Percentiles rank a stretch among this genome's conserved stretches.
Evolutionary conservation across 345 rosid species (phyloP).

Genomic region (Moricandia moricandioides): DNA sequence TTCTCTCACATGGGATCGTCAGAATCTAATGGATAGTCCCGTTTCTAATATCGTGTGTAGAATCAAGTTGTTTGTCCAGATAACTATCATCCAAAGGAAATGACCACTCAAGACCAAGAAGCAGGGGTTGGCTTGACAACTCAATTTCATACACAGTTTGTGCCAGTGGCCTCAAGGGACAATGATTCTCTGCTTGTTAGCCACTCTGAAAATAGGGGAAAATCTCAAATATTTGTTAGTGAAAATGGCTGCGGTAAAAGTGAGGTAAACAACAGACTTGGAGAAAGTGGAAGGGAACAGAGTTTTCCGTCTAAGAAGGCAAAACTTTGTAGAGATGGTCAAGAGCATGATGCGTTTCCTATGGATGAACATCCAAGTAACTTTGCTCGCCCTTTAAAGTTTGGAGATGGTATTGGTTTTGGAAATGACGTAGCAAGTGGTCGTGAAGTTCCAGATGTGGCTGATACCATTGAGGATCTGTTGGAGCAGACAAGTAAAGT

Average conservation of each 20-base stretch:
- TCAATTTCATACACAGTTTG: slow-evolving; percentile 67
- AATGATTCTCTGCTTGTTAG: slow-evolving; percentile 49
- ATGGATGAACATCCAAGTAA: slow-evolving; percentile 41
- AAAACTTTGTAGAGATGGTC: slow-evolving; percentile 46
- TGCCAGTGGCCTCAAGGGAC: slow-evolving; percentile 46
- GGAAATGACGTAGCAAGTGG: slow-evolving; percentile 46
- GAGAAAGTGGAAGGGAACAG: slow-evolving; percentile 42
- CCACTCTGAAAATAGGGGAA: slow-evolving; percentile 47
- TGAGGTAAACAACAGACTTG: slow-evolving; percentile 31
- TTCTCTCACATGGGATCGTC: not conserved
- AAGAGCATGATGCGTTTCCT: slow-evolving; percentile 31
- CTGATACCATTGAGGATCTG: slow-evolving; percentile 88
- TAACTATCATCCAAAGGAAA: slow-evolving; percentile 69
- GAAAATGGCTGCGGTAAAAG: slow-evolving; percentile 24
- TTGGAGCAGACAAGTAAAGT: slow-evolving; percentile 91
- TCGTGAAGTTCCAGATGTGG: slow-evolving; percentile 76
- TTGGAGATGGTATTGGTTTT: slow-evolving; percentile 34
- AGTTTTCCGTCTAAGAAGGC: slow-evolving; percentile 49
- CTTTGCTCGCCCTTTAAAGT: slow-evolving; percentile 33
- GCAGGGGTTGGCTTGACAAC: slow-evolving; percentile 62
- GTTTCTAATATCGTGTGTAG: slow-evolving; percentile 43
- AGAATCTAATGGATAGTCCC: not conserved
- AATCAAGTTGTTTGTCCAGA: slow-evolving; percentile 62
- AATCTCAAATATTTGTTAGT: slow-evolving; percentile 26
- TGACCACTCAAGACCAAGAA: slow-evolving; percentile 61